Conservation (phyloP, 805 yeast genomes). For the Hanseniaspora singularis region DNA sequence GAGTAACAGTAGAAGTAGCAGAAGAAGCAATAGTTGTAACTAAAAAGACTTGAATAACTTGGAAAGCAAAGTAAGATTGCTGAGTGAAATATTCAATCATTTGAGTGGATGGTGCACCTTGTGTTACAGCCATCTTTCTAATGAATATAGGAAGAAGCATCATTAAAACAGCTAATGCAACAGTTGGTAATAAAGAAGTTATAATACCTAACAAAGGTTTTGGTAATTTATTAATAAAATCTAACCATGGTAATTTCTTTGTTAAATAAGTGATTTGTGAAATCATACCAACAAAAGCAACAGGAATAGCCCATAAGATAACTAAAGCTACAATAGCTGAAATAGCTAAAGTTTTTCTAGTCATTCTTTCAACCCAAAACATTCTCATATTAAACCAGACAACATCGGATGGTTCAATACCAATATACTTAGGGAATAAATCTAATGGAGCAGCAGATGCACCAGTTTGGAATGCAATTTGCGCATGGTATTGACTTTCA, state of each 20-base stretch:
- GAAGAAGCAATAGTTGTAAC: slow-evolving; percentile 63
- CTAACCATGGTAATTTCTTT: slow-evolving; percentile 42
- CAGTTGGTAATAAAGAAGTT: slow-evolving; percentile 58
- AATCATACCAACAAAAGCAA: slow-evolving; percentile 63
- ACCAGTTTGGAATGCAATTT: slow-evolving; percentile 52
- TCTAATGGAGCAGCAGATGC: slow-evolving; percentile 56
- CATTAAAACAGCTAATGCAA: slow-evolving; percentile 55
- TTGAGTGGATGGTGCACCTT: slow-evolving; percentile 49
- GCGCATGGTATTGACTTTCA: slow-evolving; percentile 64
- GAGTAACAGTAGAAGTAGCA: slow-evolving; percentile 54
- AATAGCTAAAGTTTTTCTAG: slow-evolving; percentile 40
- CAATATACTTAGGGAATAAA: slow-evolving; percentile 48
- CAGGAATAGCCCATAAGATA: slow-evolving; percentile 65
- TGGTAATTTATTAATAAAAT: slow-evolving; percentile 48
- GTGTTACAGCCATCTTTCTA: slow-evolving; percentile 46
- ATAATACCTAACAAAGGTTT: slow-evolving; percentile 43
- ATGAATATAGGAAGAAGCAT: slow-evolving; percentile 53
- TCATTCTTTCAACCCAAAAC: slow-evolving; percentile 67
- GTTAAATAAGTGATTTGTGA: slow-evolving; percentile 57
- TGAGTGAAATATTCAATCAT: slow-evolving; percentile 53
- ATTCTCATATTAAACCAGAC: slow-evolving; percentile 64
- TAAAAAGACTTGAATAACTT: slow-evolving; percentile 58
- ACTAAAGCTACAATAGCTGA: slow-evolving; percentile 46
- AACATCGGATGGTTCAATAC: slow-evolving; percentile 51
- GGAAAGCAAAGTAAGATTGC: slow-evolving; percentile 55